Percentiles rank a stretch among this genome's conserved stretches.
Evolutionary conservation across 2,329 filamentous ascomycete genomes (phyloP).

Genomic region (Onygenales sp.): DNA sequence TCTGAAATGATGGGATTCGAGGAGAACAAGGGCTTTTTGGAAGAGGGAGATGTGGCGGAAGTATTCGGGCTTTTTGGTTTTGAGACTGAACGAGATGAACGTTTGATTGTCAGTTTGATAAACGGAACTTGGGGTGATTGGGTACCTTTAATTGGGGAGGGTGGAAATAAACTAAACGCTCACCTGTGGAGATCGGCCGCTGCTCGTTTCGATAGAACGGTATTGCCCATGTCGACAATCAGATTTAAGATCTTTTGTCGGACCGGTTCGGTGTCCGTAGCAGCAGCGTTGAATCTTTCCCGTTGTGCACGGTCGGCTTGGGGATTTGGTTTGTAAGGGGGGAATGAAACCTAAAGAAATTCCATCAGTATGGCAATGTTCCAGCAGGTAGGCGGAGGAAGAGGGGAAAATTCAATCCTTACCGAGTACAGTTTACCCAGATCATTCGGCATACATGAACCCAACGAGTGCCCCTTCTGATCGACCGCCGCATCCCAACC

Average conservation of each 20-base stretch:
- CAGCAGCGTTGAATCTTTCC: constrained; percentile 47
- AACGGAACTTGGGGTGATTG: neutral
- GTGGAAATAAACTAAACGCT: constrained; percentile 14
- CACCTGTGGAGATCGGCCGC: constrained; percentile 64
- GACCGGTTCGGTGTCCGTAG: constrained; percentile 50
- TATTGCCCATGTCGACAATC: constrained; percentile 82
- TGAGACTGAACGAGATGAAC: constrained; percentile 51
- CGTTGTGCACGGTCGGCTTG: constrained; percentile 32
- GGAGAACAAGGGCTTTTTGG: constrained; percentile 69
- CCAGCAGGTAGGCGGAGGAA: neutral
- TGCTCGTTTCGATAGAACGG: constrained; percentile 81
- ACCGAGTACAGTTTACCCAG: constrained; percentile 71
- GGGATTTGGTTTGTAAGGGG: constrained; percentile 29
- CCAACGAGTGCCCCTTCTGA: constrained; percentile 69
- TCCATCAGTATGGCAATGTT: neutral
- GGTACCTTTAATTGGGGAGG: neutral
- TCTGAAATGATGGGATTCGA: constrained; percentile 84
- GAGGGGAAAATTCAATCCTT: constrained; percentile 23
- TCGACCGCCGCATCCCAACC: constrained; percentile 92
- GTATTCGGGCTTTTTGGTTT: constrained; percentile 60
- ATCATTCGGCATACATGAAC: constrained; percentile 75
- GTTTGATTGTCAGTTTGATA: constrained; percentile 6
- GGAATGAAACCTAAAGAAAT: constrained; percentile 23
- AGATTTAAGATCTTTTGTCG: constrained; percentile 73
- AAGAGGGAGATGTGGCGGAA: constrained; percentile 74